Base-by-base conservation (phyloP, 2,329 filamentous ascomycete genomes). In the Hansfordia pulvinata region DNA sequence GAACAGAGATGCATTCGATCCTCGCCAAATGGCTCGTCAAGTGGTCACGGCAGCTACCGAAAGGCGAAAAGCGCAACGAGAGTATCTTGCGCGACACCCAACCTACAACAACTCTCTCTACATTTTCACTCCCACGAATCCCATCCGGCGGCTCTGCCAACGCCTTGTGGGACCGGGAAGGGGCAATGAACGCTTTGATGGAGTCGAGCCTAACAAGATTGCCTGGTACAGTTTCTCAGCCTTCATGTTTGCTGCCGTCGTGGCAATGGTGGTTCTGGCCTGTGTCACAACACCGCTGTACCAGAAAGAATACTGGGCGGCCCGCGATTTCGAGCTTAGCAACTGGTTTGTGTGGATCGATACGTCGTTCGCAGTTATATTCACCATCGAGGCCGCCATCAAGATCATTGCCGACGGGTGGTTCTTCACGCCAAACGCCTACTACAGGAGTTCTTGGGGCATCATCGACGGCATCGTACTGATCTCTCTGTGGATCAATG, bases 281-380 rank as follows among this genome's bases (percentile, higher is more conserved):
- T 98, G 88, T 45, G 65, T 96, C 26, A 93, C 86, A 2, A 98
- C 90, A 2, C 90, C 90, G 1, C 60, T 98, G 10, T 98, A 92
- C 47, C 90, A 98, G 47, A 84, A 80, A 47, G 67, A 85, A 39
- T 92, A 94, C 45, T 88, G 86, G 41, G 50, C 69, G 28, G 58
- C 50, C 22, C 52, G 64, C 31, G 45, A 52, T 1, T 73, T 72
- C 44, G 73, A 62, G 31, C 58, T 69, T 23, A 64, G 62, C 31
- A 90, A 88, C 44, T 98, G 92, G 90, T 96, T 94, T 46, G 80
- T 92, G 5, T 96, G 83, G 70, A 82, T 82, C 9, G 90, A 98
- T 49, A 64, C 92, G 52, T 77, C 81, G 6, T 98, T 98, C 47
- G 85, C 88, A 2, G 52, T 79, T 2, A 54, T 98, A 10, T 98